Base-by-base conservation (phyloP, 345 rosid species). In the Arabis alpina region DNA sequence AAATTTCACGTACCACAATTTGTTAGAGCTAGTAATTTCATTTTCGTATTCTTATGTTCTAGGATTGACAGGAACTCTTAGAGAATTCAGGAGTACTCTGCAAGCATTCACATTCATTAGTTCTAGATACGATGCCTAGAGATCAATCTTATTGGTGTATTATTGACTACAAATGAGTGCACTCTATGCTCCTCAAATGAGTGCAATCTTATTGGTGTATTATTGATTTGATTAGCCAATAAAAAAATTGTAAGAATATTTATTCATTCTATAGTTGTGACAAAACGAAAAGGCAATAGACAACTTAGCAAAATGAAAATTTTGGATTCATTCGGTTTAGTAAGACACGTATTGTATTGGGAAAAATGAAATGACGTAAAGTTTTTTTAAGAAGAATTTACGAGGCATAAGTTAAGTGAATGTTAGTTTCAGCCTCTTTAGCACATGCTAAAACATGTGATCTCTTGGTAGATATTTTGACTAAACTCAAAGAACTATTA, bases 401-500 rank as follows among this genome's bases (percentile, higher is more conserved):
- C 14, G 56, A 34, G 43, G 44, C 11, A 15, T 32, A 48, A 48
- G 55, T 62, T 49, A n/a, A n/a, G n/a, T n/a, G n/a, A 34, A 64
- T 51, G 50, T 19, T 19, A 19, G 23, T 19, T 19, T 19, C 23
- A 19, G 23, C 23, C 23, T 0, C 23, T 19, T 19, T 19, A 19
- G 23, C 23, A 45, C 57, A 61, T 63, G 70, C 42, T 25, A 34
- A 44, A 63, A 45, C 76, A 63, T 72, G 70, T 53, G 63, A 72
- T 34, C 44, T 8, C 37, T 42, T 27, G 25, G 67, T 60, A 28
- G 15, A 40, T 70, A 8, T 41, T 16, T 41, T 16, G 61, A 41
- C 45, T 42, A 30, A 28, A 10, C 25, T 30, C 27, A 30, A n/a
- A n/a, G 27, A 45, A 61, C 14, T 14, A 27, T 30, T 13, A 15